Percentiles rank a stretch among this genome's conserved stretches.
These are phyloP conservation scores for Nicotiana obtusifolia DNA, from an alignment of 257 asterid species.

Conservation along the genomic window DNA sequence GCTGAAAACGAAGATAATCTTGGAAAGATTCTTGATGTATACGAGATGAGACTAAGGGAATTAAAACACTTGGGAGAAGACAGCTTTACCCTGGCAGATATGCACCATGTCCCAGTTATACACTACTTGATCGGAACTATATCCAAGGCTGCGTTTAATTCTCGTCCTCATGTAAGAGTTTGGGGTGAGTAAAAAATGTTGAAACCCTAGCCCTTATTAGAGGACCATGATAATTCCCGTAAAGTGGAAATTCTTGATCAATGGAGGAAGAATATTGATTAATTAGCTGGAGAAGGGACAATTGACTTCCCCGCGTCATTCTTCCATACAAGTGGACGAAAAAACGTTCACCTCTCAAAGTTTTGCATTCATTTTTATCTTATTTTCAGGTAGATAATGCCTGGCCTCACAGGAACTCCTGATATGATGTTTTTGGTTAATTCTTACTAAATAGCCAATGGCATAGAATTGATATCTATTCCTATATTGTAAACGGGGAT, in stretches of 20 bases:
- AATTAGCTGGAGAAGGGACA: neutral
- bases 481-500: no score
- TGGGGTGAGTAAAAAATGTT: conserved; percentile 21
- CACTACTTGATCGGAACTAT: conserved; percentile 30
- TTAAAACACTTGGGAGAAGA: conserved; percentile 40
- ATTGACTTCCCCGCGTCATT: neutral
- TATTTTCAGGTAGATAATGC: neutral
- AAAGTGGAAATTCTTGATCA: neutral
- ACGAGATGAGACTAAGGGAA: conserved; percentile 31
- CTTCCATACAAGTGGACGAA: neutral
- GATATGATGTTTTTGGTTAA: neutral
- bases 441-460: neutral
- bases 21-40: conserved; percentile 39
- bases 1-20: conserved; percentile 14
- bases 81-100: conserved; percentile 33
- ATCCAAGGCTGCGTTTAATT: conserved; percentile 36
- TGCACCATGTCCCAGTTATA: conserved; percentile 43
- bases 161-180: conserved; percentile 34
- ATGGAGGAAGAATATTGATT: neutral
- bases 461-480: neutral
- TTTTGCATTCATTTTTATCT: neutral
- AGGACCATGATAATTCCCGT: neutral
- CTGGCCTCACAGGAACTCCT: neutral
- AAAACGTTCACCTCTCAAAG: neutral
- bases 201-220: no score